Percentiles rank a stretch among this genome's conserved stretches.
Conservation (phyloP, 306 rosid species). For the Vigna reflexopilosa region DNA sequence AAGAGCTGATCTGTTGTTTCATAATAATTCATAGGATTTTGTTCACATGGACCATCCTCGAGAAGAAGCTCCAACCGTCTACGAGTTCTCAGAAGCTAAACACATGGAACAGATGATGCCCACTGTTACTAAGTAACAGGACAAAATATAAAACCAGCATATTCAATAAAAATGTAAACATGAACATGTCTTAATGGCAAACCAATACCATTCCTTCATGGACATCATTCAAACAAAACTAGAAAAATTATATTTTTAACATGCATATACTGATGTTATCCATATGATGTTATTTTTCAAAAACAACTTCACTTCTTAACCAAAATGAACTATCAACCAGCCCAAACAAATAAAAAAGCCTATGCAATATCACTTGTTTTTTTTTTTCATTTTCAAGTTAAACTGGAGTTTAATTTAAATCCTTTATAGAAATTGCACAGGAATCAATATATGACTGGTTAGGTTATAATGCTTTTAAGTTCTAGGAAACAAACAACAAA, state of each 20-base stretch:
- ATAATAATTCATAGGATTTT: conserved; percentile 65
- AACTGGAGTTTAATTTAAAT: conserved; percentile 9
- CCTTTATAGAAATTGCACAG: neutral
- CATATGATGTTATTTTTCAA: neutral
- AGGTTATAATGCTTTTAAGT: neutral
- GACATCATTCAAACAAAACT: conserved; percentile 33
- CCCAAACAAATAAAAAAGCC: neutral
- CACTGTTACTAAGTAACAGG: conserved; percentile 7
- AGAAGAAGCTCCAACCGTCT: conserved; percentile 81
- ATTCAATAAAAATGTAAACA: neutral
- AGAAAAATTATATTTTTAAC: neutral
- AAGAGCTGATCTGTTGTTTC: conserved; percentile 76
- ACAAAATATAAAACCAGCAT: neutral
- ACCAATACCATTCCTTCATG: conserved; percentile 23
- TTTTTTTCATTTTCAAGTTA: conserved; percentile 14
- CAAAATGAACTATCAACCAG: conserved; percentile 6
- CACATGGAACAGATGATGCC: conserved; percentile 38
- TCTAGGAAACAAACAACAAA: conserved; percentile 17
- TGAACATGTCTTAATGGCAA: conserved; percentile 18
- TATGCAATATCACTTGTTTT: neutral
- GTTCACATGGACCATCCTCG: conserved; percentile 77
- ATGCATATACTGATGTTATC: neutral
- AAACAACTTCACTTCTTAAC: conserved; percentile 16
- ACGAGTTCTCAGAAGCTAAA: conserved; percentile 76
- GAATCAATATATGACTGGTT: conserved; percentile 7